Conservation (phyloP, 2,329 filamentous ascomycete species). For the Fusarium sp. region DNA sequence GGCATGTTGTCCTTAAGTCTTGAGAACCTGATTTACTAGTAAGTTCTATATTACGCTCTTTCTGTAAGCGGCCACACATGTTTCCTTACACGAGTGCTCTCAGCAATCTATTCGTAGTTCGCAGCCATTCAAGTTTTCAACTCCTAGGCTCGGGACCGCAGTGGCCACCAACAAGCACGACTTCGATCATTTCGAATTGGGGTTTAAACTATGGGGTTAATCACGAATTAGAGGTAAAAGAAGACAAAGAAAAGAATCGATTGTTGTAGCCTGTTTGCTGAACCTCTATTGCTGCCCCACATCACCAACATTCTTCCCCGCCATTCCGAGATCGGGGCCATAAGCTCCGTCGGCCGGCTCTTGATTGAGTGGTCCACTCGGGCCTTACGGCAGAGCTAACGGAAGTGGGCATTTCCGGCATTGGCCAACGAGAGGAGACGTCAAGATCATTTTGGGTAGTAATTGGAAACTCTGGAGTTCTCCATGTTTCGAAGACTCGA, state of each 20-base stretch:
- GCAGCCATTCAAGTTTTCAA: conserved; percentile 7
- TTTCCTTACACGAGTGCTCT: conserved; percentile 79
- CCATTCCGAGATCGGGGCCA: conserved; percentile 51
- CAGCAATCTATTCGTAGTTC: conserved; percentile 67
- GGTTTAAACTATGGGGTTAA: background rate
- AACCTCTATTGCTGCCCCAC: conserved; percentile 36
- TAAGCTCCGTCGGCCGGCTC: conserved; percentile 29
- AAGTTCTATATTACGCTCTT: background rate
- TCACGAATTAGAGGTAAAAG: background rate
- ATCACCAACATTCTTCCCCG: conserved; percentile 41
- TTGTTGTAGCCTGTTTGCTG: conserved; percentile 12
- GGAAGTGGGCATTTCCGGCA: conserved; percentile 14
- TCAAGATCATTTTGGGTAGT: conserved; percentile 33
- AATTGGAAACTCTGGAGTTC: conserved; percentile 1
- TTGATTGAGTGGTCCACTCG: conserved; percentile 32
- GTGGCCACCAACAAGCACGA: conserved; percentile 85
- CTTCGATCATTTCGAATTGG: conserved; percentile 66
- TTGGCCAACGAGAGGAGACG: conserved; percentile 34
- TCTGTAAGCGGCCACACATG: background rate
- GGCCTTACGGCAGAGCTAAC: conserved; percentile 23
- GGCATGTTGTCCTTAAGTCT: conserved; percentile 75
- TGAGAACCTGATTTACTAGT: conserved; percentile 69
- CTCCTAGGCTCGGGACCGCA: conserved; percentile 74
- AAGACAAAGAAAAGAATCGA: conserved; percentile 11
- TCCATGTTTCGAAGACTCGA: background rate